A percentile compares a stretch with the other conserved stretches of the same genome.
phyloP scores from a whole-genome alignment of 306 rosid genomes.

The Clitoria ternatea region DNA sequence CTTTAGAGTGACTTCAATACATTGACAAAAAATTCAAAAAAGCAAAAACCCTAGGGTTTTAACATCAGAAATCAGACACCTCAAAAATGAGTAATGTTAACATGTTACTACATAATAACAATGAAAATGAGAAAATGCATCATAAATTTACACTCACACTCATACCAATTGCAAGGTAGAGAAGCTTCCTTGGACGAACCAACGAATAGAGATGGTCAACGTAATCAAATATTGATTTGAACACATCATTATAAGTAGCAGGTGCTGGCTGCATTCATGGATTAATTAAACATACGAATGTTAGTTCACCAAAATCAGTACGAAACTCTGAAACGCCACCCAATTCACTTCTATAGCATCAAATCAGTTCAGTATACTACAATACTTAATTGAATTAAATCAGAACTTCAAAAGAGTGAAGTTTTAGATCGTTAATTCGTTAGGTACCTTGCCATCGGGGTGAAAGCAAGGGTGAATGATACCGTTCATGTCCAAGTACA shows the following conservation, averaged over 20 bases:
- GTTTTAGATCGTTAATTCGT: too few species aligned
- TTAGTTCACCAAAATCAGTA: background rate
- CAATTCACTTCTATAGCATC: too few species aligned
- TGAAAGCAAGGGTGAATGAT: slow-evolving; percentile 88
- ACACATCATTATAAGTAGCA: slow-evolving; percentile 64
- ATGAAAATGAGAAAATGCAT: background rate
- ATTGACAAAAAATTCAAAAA: background rate
- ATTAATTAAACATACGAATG: background rate
- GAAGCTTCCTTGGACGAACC: slow-evolving; percentile 88
- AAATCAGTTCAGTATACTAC: background rate
- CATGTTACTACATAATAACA: background rate
- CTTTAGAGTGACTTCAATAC: background rate
- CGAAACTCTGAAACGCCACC: background rate
- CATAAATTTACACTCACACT: background rate
- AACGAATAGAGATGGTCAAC: slow-evolving; percentile 68
- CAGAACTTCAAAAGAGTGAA: background rate
- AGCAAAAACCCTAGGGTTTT: background rate
- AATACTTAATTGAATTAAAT: background rate
- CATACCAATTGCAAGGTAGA: slow-evolving; percentile 78
- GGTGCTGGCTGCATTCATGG: slow-evolving; percentile 63
- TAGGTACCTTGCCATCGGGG: slow-evolving; percentile 67
- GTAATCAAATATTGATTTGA: slow-evolving; percentile 62
- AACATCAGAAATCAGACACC: background rate
- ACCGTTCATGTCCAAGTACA: slow-evolving; percentile 82
- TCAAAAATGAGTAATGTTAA: background rate